Conservation (phyloP, 768 basidiomycete species). For the Rhizopogon vesiculosus region DNA sequence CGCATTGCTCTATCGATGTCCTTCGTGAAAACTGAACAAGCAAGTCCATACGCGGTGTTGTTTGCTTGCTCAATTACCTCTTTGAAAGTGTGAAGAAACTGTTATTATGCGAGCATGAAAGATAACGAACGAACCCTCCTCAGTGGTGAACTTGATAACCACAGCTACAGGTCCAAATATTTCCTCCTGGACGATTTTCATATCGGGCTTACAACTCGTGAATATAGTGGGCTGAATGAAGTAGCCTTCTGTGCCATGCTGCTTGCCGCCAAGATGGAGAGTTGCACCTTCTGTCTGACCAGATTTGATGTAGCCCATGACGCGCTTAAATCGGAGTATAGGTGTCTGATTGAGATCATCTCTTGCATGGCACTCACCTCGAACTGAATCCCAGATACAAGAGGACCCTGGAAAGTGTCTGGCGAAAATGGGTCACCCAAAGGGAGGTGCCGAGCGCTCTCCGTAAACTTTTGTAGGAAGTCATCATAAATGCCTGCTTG, state of each 20-base stretch:
- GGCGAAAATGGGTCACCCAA: conserved; percentile 70
- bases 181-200: conserved; percentile 73
- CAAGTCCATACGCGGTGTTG: conserved; percentile 83
- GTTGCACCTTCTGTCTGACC: conserved; percentile 72
- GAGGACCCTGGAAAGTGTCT: conserved; percentile 68
- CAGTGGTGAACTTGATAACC: conserved; percentile 69
- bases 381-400: conserved; percentile 71
- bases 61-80: conserved; percentile 76
- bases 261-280: conserved; percentile 60
- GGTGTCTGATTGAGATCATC: conserved; percentile 50
- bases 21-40: conserved; percentile 80
- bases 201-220: conserved; percentile 57
- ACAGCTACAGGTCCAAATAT: conserved; percentile 82
- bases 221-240: conserved; percentile 77
- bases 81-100: not conserved
- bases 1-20: conserved; percentile 71
- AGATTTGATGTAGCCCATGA: conserved; percentile 73
- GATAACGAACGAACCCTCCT: conserved; percentile 25
- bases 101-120: not conserved
- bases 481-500: conserved; percentile 77
- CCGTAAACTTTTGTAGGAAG: conserved; percentile 59
- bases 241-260: conserved; percentile 56
- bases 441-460: conserved; percentile 47
- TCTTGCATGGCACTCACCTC: conserved; percentile 41
- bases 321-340: conserved; percentile 78